Base-by-base conservation (phyloP, 495 filamentous ascomycete species). In the Aspergillus carlsbadensis region DNA sequence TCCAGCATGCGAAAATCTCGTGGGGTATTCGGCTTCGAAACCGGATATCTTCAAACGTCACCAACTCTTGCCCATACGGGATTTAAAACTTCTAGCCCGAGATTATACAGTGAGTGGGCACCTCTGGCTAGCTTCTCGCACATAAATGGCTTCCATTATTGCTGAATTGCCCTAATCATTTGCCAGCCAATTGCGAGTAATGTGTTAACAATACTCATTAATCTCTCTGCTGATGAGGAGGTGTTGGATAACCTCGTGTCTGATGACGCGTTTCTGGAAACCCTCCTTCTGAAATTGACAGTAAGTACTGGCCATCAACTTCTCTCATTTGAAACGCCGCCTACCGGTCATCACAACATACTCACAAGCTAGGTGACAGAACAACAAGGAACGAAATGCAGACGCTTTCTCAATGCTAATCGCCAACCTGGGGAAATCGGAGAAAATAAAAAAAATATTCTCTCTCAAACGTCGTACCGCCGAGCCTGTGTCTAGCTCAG, bases 161-260 rank as follows among this genome's bases (percentile, higher is more conserved):
- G 2, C 26, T 29, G 26, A 29, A 21, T 2, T 15, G 3, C 17
- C 11, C 37, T 52, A 36, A 52, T 22, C 31, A 36, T 13, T 18
- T 14, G 8, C 10, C 61, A 96, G 91, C 82, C 87, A 62, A 96
- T 96, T 56, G 88, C 93, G 18, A 90, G 91, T 63, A 87, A 96
- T 80, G 93, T 87, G n/a, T 71, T 98, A 55, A 94, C 85, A 10
- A 96, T 97, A 47, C 81, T 98, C 39, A 85, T 98, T 68, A 98
- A 98, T 69, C 80, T 98, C 35, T 90, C 92, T 11, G 80, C 81
- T 18, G 91, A 96, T 61, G 71, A 69, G 6, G 89, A 90, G 40
- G 78, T 97, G 14, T 72, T 96, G 35, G 78, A 85, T 61, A 71
- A 71, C 54, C 80, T 98, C 20, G 88, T 84, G 1, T 82, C 81